Percentiles rank a stretch among this genome's conserved stretches.
These are phyloP conservation scores for Annulohypoxylon nitens DNA, from an alignment of 495 filamentous ascomycete genomes.

Conservation along the genomic window DNA sequence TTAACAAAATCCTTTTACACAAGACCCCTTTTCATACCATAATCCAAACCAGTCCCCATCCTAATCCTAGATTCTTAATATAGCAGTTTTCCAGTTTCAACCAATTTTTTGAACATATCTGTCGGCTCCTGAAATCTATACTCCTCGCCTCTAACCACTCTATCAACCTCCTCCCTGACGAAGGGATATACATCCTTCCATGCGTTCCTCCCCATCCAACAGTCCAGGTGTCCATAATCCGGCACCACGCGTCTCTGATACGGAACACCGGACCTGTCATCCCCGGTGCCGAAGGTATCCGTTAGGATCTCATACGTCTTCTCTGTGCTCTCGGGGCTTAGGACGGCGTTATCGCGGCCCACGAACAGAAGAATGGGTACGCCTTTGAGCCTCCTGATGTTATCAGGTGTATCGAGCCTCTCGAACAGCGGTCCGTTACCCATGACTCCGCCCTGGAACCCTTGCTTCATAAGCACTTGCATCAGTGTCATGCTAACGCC, in stretches of 20 bases:
- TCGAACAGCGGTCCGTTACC: slow-evolving; percentile 62
- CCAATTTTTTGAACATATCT: slow-evolving; percentile 58
- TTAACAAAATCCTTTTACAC: neutral
- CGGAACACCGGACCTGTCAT: slow-evolving; percentile 48
- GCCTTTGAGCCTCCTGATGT: slow-evolving; percentile 64
- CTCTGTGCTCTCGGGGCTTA: slow-evolving; percentile 69
- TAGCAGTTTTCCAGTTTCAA: slow-evolving; percentile 57
- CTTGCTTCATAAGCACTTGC: slow-evolving; percentile 70
- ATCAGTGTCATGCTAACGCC: slow-evolving; percentile 72
- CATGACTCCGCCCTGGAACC: slow-evolving; percentile 65
- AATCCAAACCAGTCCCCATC: neutral
- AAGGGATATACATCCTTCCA: slow-evolving; percentile 74
- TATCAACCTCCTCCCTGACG: slow-evolving; percentile 67
- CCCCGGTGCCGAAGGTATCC: slow-evolving; percentile 62
- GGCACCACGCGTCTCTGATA: slow-evolving; percentile 69
- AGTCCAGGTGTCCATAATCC: slow-evolving; percentile 76
- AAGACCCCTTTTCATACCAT: neutral
- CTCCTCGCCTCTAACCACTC: slow-evolving; percentile 57
- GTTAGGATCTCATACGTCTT: slow-evolving; percentile 69
- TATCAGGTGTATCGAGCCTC: slow-evolving; percentile 62
- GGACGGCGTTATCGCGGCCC: slow-evolving; percentile 71
- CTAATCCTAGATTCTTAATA: slow-evolving; percentile 39
- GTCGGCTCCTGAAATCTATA: slow-evolving; percentile 58
- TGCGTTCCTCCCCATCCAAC: slow-evolving; percentile 73
- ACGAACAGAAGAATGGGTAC: slow-evolving; percentile 71